Evolutionary conservation across 1,284 basidiomycete species (phyloP).

Genomic region (Naganishia liquefaciens): DNA sequence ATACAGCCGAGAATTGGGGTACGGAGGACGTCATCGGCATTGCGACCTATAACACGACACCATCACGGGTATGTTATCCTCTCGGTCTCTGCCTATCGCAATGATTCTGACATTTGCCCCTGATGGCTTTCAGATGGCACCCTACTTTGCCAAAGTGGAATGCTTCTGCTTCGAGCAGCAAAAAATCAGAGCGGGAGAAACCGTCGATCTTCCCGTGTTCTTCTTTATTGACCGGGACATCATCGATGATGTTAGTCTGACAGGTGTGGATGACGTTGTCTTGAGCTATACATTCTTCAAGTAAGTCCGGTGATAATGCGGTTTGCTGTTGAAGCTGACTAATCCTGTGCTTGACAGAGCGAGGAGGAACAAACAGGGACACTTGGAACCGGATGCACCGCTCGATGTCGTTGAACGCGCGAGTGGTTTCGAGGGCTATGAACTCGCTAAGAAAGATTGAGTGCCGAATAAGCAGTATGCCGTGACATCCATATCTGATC

Average conservation of each 20-base stretch:
- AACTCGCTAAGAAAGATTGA: slow-evolving; percentile 36
- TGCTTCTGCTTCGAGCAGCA: slow-evolving; percentile 99
- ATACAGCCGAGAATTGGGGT: slow-evolving; percentile 85
- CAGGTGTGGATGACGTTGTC: slow-evolving; percentile 85
- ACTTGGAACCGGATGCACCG: slow-evolving; percentile 79
- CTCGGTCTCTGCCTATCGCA: neutral
- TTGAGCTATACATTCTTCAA: slow-evolving; percentile 97
- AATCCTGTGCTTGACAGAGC: slow-evolving; percentile 59
- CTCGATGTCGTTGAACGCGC: slow-evolving; percentile 75
- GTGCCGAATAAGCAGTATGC: too few species aligned
- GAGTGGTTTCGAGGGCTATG: slow-evolving; percentile 62
- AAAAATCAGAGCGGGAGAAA: slow-evolving; percentile 88
- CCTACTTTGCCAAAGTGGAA: slow-evolving; percentile 99
- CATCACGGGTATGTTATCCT: slow-evolving; percentile 48
- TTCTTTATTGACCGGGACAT: slow-evolving; percentile 99
- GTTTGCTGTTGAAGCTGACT: neutral
- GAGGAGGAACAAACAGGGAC: slow-evolving; percentile 73
- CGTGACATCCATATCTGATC: too few species aligned
- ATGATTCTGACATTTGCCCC: neutral
- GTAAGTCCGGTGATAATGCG: slow-evolving; percentile 55
- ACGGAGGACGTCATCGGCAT: slow-evolving; percentile 93
- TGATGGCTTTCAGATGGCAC: slow-evolving; percentile 71
- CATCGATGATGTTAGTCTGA: slow-evolving; percentile 83
- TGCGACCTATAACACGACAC: slow-evolving; percentile 91
- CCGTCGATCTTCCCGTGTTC: slow-evolving; percentile 95